Evolutionary conservation across 257 asterid species (phyloP), one percentile per base, ranked within the genome.

Genomic region (Anisodus acutangulus): DNA sequence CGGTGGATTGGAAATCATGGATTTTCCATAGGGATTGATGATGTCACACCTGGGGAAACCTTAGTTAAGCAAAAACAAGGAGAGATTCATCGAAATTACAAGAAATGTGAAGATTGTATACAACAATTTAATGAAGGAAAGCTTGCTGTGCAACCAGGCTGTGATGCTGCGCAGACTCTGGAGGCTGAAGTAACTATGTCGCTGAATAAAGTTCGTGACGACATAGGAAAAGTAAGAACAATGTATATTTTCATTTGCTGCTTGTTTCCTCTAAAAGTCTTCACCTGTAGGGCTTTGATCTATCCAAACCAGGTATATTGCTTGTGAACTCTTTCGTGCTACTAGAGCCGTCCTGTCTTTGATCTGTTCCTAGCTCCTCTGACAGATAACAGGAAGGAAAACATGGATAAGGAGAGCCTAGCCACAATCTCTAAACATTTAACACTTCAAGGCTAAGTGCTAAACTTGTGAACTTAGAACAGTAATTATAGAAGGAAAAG

Each of bases 1-100:
- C 92, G 99, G 85, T 96, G 98, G 99, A 96, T 96, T 69, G 99
- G 99, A 88, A 92, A 96, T 87, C 99, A 94, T 89, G 99, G 99
- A 83, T 96, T 96, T 88, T 96, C 99, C 12, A 94, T 96, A 86
- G 99, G 99, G 82, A 93, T 96, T 84, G 92, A 96, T 85, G 99
- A 96, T 86, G 99, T 96, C 86, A 93, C 87, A 83, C 98, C 99
- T 54, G 97, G 94, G 74, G 84, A 78, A 81, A 85, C 58, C 68
- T 86, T 94, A 86, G 92, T 83, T 87, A 86, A 86, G 82, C 93
- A 91, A 89, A 96, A 93, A 88, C 92, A 88, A 85, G 79, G 72
- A 79, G 89, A 90, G 69, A 90, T 94, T 71, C 87, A 89, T 76
- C 84, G 78, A 84, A 97, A 92, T 83, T 96, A 92, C 85, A 88